phyloP scores from a whole-genome alignment of 192 early-diverging fungal species.

The Coemansia sp. region DNA sequence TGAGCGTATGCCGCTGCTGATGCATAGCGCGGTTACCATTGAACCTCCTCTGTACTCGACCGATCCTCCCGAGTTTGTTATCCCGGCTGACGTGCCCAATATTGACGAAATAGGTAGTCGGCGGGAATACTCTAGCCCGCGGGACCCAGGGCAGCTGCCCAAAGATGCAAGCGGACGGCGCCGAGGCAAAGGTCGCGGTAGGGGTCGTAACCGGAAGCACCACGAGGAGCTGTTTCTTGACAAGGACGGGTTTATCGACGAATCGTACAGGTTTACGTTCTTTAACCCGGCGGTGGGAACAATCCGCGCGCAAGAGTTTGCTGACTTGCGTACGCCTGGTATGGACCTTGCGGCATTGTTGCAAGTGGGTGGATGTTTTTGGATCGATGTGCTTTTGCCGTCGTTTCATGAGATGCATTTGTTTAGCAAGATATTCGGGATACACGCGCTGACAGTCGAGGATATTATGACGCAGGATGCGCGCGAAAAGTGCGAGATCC shows the following conservation, averaged over 20 bases:
- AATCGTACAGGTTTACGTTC: slow-evolving; percentile 68
- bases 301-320: slow-evolving; percentile 64
- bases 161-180: not conserved
- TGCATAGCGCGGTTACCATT: slow-evolving; percentile 13
- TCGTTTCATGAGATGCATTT: slow-evolving; percentile 66
- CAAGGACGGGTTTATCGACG: slow-evolving; percentile 59
- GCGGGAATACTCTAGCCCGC: not conserved
- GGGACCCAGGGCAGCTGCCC: too few relatives aligned
- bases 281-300: slow-evolving; percentile 71
- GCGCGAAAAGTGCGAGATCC: slow-evolving; percentile 92
- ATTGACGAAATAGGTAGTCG: not conserved
- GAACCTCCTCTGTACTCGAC: slow-evolving; percentile 17
- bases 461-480: slow-evolving; percentile 87
- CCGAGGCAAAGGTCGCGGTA: not conserved
- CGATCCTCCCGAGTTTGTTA: slow-evolving; percentile 19
- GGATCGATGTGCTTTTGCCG: slow-evolving; percentile 74
- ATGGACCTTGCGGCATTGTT: slow-evolving; percentile 46
- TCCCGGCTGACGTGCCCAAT: slow-evolving; percentile 38
- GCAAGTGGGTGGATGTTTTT: slow-evolving; percentile 66
- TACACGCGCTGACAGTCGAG: slow-evolving; percentile 84
- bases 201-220: slow-evolving; percentile 26
- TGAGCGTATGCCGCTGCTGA: slow-evolving; percentile 39
- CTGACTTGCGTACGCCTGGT: slow-evolving; percentile 52
- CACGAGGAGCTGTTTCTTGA: slow-evolving; percentile 58
- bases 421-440: slow-evolving; percentile 67